These are phyloP conservation scores for Solanum chacoense DNA, from an alignment of 305 asterid species.

Conservation along the genomic window DNA sequence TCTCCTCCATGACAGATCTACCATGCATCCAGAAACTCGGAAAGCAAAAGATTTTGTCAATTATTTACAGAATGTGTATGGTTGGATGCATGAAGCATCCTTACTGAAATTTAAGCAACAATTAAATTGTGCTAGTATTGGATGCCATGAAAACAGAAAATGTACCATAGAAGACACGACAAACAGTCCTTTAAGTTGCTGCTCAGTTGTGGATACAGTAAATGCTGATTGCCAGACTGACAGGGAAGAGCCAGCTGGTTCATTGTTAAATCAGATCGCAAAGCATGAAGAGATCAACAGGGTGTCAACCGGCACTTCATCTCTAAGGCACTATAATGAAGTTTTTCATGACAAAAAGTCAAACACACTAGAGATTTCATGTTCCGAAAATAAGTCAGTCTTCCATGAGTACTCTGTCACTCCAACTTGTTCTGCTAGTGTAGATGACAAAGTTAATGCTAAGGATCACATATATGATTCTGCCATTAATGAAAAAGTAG, in stretches of 20 bases:
- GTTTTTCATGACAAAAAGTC: conserved; percentile 13
- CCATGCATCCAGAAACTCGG: conserved; percentile 12
- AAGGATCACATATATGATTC: not conserved
- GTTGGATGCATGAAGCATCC: conserved; percentile 43
- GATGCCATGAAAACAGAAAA: conserved; percentile 14
- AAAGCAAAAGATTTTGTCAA: conserved; percentile 10
- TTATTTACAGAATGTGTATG: conserved; percentile 25
- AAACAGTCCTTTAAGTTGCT: conserved; percentile 10
- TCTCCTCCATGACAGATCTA: conserved; percentile 20
- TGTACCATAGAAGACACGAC: not conserved
- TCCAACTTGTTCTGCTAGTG: conserved; percentile 10
- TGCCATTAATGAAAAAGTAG: not conserved
- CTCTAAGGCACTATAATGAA: conserved; percentile 15
- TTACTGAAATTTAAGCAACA: conserved; percentile 17
- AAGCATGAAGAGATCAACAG: conserved; percentile 4
- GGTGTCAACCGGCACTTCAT: conserved; percentile 8
- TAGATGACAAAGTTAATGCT: not conserved
- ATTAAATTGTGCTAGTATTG: conserved; percentile 13
- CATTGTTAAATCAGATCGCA: conserved; percentile 10
- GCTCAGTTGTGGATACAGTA: conserved; percentile 14
- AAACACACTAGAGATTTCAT: conserved; percentile 12
- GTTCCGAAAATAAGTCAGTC: conserved; percentile 15
- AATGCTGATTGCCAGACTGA: conserved; percentile 19
- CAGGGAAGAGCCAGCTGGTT: conserved; percentile 14
- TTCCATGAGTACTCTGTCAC: conserved; percentile 11